Percentiles rank a stretch among this genome's conserved stretches.
Evolutionary conservation across 768 basidiomycete genomes (phyloP).

Genomic region (Hebeloma cylindrosporum): DNA sequence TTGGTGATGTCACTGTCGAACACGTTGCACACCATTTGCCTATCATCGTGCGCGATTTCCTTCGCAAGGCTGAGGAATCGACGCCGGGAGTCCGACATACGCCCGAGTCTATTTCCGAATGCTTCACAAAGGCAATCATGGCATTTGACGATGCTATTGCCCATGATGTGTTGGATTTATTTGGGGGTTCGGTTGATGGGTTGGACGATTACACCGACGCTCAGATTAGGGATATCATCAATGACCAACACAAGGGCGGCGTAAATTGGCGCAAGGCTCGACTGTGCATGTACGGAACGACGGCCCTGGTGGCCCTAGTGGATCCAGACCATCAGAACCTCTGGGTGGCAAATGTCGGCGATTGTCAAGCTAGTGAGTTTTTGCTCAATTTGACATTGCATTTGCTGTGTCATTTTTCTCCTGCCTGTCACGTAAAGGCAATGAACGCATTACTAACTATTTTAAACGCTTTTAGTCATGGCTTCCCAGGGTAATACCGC

Average conservation of each 20-base stretch:
- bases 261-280: conserved; percentile 64
- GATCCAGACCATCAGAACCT: conserved; percentile 68
- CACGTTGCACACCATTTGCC: conserved; percentile 69
- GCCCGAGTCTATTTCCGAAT: conserved; percentile 52
- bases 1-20: conserved; percentile 68
- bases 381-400: conserved; percentile 8
- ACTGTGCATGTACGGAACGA: conserved; percentile 79
- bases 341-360: conserved; percentile 81
- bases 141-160: conserved; percentile 70
- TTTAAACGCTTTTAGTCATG: conserved; percentile 40
- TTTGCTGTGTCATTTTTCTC: background rate
- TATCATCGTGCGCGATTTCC: conserved; percentile 61
- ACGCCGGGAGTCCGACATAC: conserved; percentile 39
- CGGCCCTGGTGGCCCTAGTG: conserved; percentile 69
- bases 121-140: conserved; percentile 56
- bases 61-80: conserved; percentile 43
- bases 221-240: conserved; percentile 58
- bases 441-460: conserved; percentile 4
- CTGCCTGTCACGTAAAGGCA: background rate
- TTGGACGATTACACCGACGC: conserved; percentile 53
- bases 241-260: conserved; percentile 59
- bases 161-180: conserved; percentile 61
- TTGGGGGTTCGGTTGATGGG: conserved; percentile 51
- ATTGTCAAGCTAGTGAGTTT: conserved; percentile 72
- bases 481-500: conserved; percentile 44